phyloP scores from a whole-genome alignment of 1,284 basidiomycete genomes.

The Cryptococcus sp. region DNA sequence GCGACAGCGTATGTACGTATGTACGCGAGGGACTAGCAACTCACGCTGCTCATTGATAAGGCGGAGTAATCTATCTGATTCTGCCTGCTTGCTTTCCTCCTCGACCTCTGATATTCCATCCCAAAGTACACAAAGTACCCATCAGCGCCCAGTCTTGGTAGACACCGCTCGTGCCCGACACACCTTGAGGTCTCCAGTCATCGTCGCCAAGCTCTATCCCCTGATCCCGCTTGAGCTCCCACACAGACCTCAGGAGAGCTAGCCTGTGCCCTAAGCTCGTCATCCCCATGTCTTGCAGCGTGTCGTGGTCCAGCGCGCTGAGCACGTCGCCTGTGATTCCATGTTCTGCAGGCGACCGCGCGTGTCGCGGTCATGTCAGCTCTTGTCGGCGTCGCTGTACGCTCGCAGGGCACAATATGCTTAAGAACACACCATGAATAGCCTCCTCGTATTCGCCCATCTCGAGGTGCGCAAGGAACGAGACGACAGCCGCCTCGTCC shows the following conservation, averaged over 20 bases:
- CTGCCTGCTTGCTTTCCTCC: constrained; percentile 34
- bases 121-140: neutral
- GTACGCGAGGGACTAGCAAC: constrained; percentile 5
- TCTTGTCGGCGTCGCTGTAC: neutral
- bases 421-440: constrained; percentile 44
- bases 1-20: neutral
- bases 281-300: constrained; percentile 79
- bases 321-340: constrained; percentile 85
- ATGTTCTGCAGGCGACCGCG: constrained; percentile 61
- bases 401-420: neutral
- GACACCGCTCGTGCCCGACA: constrained; percentile 34
- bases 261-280: constrained; percentile 80
- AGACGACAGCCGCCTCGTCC: constrained; percentile 76
- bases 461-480: constrained; percentile 69
- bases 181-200: constrained; percentile 86
- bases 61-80: constrained; percentile 65
- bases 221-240: constrained; percentile 78
- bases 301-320: constrained; percentile 72
- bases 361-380: neutral
- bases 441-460: constrained; percentile 71
- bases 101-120: constrained; percentile 21
- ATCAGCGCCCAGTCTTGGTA: neutral
- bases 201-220: constrained; percentile 78
- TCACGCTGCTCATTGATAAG: constrained; percentile 73
- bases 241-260: constrained; percentile 82